Evolutionary conservation across 805 yeast species (phyloP).

Genomic region (Metschnikowia peoriensis): DNA sequence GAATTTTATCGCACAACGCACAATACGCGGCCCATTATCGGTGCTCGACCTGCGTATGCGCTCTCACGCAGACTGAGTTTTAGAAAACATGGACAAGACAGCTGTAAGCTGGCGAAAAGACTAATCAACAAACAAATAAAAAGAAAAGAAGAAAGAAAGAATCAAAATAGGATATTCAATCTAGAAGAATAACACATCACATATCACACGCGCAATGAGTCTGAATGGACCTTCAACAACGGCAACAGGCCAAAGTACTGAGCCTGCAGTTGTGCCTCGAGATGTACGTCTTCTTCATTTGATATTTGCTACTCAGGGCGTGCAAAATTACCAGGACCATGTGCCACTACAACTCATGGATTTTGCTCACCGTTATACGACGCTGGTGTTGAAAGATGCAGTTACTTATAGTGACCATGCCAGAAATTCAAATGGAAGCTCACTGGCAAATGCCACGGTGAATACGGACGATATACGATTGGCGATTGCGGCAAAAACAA

Average conservation of each 20-base stretch:
- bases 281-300: slow-evolving; percentile 89
- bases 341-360: slow-evolving; percentile 97
- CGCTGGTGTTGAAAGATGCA: slow-evolving; percentile 86
- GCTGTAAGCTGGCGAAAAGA: background rate
- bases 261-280: slow-evolving; percentile 56
- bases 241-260: slow-evolving; percentile 12
- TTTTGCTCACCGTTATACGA: slow-evolving; percentile 88
- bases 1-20: background rate
- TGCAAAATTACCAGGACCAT: slow-evolving; percentile 89
- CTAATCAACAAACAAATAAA: background rate
- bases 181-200: too few species aligned
- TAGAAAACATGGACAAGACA: background rate
- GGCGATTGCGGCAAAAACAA: slow-evolving; percentile 92
- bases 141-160: background rate
- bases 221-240: slow-evolving; percentile 11
- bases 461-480: slow-evolving; percentile 88
- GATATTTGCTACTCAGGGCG: slow-evolving; percentile 90
- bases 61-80: too few species aligned
- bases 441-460: slow-evolving; percentile 40
- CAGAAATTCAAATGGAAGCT: slow-evolving; percentile 32
- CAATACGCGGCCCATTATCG: background rate
- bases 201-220: slow-evolving; percentile 1
- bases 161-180: too few species aligned
- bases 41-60: background rate
- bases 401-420: slow-evolving; percentile 84